Evolutionary conservation across 495 filamentous ascomycete genomes (phyloP).

Genomic region (Apiosordaria backusii): DNA sequence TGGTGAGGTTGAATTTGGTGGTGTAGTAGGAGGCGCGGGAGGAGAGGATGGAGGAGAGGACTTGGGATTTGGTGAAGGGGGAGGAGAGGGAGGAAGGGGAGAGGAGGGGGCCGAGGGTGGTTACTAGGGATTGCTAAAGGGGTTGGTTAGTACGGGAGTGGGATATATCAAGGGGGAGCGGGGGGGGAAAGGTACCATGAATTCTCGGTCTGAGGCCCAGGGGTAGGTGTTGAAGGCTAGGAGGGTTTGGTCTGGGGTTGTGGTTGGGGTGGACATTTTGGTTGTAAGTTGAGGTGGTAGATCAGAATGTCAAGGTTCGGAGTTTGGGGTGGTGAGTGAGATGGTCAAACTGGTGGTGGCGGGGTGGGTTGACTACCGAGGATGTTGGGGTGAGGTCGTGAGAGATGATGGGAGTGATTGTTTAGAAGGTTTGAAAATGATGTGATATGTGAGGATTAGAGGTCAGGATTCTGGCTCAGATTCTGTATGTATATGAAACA

Average conservation of each 20-base stretch:
- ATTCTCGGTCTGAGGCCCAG: slow-evolving; percentile 20
- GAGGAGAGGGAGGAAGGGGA: slow-evolving; percentile 14
- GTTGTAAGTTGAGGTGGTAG: neutral
- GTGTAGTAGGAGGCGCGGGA: slow-evolving; percentile 46
- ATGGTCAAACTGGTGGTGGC: neutral
- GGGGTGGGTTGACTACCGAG: neutral
- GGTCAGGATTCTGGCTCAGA: neutral
- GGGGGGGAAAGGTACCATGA: slow-evolving; percentile 6
- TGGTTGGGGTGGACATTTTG: slow-evolving; percentile 2
- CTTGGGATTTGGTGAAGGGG: slow-evolving; percentile 23
- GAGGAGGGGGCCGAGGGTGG: slow-evolving; percentile 28
- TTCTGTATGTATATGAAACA: neutral
- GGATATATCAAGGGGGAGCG: neutral
- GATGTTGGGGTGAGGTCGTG: neutral
- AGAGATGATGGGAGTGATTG: neutral
- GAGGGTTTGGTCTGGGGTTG: slow-evolving; percentile 10
- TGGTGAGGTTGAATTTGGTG: slow-evolving; percentile 32
- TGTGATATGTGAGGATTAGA: neutral
- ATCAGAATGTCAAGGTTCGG: neutral
- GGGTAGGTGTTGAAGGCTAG: slow-evolving; percentile 24
- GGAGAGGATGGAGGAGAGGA: slow-evolving; percentile 36
- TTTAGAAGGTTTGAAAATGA: neutral
- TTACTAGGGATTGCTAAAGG: slow-evolving; percentile 26
- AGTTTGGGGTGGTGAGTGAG: neutral
- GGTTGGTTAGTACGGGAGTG: slow-evolving; percentile 2